Evolutionary conservation across 2,329 filamentous ascomycete species (phyloP), one percentile per base, ranked within the genome.

Genomic region (Ceratocystis huliohia): DNA sequence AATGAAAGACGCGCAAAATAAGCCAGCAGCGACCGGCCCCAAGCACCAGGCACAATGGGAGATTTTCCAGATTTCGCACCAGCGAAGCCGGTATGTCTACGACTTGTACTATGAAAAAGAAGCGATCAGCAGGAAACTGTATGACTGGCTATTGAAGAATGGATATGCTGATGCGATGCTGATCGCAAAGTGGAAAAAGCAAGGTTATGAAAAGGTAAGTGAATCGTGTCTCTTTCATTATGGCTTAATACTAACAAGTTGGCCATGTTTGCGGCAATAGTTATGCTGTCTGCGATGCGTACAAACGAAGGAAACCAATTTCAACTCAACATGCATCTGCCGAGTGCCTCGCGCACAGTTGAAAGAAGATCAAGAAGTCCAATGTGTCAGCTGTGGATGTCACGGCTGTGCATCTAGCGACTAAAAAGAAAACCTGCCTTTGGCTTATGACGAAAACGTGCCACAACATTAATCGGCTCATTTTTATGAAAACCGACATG

Each of bases 151-250:
- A 70, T 79, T 99, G 68, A 99, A 99, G 83, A 96, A 99, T 74
- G 87, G 87, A 63, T 97, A 99, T 75, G 94, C 92, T 4, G 94
- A 99, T 77, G 85, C 89, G 59, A 94, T 92, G 79, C 79, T 99
- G 73, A 97, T 99, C 74, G 94, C 94, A 15, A 99, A 99, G 79
- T 99, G 94, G 94, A 99, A 99, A 84, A 99, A 99, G 80, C 89
- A 95, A 73, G 94, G 94, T 17, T 99, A 99, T 73, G 94, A 99
- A 77, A 96, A 97, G 86, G 89, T 90, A 75, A 64, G 81, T 75
- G 5, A 33, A 41, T 8, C n/a, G n/a, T 7, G n/a, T 59, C 15
- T 59, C 5, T 17, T 33, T 0, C 8, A 15, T 44, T 66, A 7
- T 20, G 20, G 20, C 20, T 22, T 8, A 17, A 33, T 15, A 20